Percentiles rank a stretch among this genome's conserved stretches.
phyloP scores from a whole-genome alignment of 768 basidiomycete genomes.

The Mycena metata region DNA sequence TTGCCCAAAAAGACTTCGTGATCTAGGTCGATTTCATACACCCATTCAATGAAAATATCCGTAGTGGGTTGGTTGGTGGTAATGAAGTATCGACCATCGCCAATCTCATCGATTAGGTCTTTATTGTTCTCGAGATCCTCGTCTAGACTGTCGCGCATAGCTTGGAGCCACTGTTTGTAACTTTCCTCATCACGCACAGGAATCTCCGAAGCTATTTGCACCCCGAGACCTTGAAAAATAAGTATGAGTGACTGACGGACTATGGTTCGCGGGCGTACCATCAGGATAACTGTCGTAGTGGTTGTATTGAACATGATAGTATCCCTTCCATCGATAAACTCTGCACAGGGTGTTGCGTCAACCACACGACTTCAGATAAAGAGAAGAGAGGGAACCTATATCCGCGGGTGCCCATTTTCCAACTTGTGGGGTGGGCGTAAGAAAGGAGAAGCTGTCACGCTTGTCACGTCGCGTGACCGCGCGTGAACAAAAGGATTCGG shows the following conservation, averaged over 20 bases:
- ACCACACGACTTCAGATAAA: not conserved
- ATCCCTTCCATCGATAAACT: constrained; percentile 42
- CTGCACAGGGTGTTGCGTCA: not conserved
- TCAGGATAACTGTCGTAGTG: constrained; percentile 42
- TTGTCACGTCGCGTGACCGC: not conserved
- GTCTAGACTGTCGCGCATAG: constrained; percentile 24
- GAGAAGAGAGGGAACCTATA: constrained; percentile 18
- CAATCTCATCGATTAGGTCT: not conserved
- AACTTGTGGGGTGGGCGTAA: not conserved
- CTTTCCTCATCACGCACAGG: constrained; percentile 28
- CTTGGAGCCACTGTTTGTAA: constrained; percentile 37
- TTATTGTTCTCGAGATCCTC: constrained; percentile 25
- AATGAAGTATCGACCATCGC: constrained; percentile 1
- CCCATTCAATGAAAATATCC: constrained; percentile 44
- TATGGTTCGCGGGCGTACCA: constrained; percentile 6
- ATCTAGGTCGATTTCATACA: constrained; percentile 49
- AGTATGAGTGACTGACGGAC: no score
- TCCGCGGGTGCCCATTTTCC: constrained; percentile 39
- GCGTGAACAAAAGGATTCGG: no score
- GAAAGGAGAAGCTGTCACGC: constrained; percentile 10
- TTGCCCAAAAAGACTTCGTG: constrained; percentile 41
- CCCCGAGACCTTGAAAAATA: constrained; percentile 31
- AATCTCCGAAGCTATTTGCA: constrained; percentile 36
- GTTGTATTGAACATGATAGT: constrained; percentile 39
- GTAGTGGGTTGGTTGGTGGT: constrained; percentile 24